These are phyloP conservation scores for Hsuehochloa calcarea DNA, from an alignment of 176 grass and related monocot species.

Conservation along the genomic window DNA sequence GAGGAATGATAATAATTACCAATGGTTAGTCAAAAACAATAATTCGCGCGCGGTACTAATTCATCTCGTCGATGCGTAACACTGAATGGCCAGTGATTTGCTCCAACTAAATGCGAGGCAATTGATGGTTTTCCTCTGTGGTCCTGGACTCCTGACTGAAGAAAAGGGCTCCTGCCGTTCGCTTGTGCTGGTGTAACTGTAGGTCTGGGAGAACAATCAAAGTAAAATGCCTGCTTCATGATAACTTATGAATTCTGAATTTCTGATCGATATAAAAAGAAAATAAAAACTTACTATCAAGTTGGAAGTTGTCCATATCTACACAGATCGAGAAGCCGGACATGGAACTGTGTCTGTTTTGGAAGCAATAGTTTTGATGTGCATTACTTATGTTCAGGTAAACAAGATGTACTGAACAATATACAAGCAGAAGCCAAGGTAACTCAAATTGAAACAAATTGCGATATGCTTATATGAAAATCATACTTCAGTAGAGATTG, in stretches of 20 bases:
- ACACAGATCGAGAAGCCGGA: background rate
- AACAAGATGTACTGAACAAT: background rate
- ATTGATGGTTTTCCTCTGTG: background rate
- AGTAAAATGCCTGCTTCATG: slow-evolving; percentile 4
- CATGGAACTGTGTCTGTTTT: background rate
- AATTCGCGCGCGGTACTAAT: background rate
- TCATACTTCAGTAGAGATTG: background rate
- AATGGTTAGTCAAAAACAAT: background rate
- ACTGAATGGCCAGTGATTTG: background rate
- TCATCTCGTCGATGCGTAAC: background rate
- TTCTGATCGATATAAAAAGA: background rate
- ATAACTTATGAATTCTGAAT: background rate
- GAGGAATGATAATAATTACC: background rate
- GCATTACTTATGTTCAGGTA: background rate
- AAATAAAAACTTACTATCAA: background rate
- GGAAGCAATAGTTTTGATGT: background rate
- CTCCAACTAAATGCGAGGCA: background rate
- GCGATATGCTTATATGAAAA: background rate
- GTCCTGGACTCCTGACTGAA: slow-evolving; percentile 22
- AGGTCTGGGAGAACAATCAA: slow-evolving; percentile 32
- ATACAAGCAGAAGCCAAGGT: background rate
- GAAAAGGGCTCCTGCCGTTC: background rate
- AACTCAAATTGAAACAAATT: background rate
- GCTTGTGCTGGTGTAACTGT: background rate
- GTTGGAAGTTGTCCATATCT: background rate